Evolutionary conservation across 352 stramenopile genomes (phyloP).

Genomic region (Phytophthora pistaciae): DNA sequence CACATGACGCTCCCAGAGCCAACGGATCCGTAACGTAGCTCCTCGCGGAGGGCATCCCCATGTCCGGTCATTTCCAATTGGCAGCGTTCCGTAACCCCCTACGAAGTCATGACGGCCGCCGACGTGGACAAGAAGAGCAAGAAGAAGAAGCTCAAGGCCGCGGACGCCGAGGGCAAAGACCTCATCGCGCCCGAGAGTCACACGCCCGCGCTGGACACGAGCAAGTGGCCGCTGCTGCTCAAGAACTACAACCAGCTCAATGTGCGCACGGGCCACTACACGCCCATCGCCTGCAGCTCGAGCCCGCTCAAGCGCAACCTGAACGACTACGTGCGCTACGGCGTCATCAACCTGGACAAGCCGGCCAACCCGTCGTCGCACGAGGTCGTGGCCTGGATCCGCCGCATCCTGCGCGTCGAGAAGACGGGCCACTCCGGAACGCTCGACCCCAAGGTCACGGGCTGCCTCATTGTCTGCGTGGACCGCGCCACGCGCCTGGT

Average conservation of each 20-base stretch:
- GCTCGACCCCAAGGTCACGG: slow-evolving; percentile 99
- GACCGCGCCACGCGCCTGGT: slow-evolving; percentile 97
- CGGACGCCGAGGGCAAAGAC: slow-evolving; percentile 63
- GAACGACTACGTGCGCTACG: slow-evolving; percentile 98
- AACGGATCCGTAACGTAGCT: slow-evolving; percentile 23
- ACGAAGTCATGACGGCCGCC: slow-evolving; percentile 54
- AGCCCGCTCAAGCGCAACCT: slow-evolving; percentile 97
- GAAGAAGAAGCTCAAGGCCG: slow-evolving; percentile 91
- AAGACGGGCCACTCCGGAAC: slow-evolving; percentile 99
- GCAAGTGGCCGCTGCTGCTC: slow-evolving; percentile 99
- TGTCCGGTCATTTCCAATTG: slow-evolving; percentile 28
- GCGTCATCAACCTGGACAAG: slow-evolving; percentile 99
- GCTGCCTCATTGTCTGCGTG: slow-evolving; percentile 99
- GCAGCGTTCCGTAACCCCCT: slow-evolving; percentile 8
- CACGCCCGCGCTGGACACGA: slow-evolving; percentile 96
- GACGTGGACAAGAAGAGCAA: slow-evolving; percentile 88
- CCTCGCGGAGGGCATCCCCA: background rate
- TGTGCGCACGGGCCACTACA: slow-evolving; percentile 99
- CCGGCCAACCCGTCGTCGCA: slow-evolving; percentile 99
- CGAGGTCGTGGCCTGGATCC: slow-evolving; percentile 99
- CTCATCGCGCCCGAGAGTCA: slow-evolving; percentile 80
- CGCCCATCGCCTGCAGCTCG: slow-evolving; percentile 97
- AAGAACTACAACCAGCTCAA: slow-evolving; percentile 99
- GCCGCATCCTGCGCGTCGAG: slow-evolving; percentile 99
- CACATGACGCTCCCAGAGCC: slow-evolving; percentile 32